phyloP scores from a whole-genome alignment of 306 rosid species.

The Acacia crassicarpa region DNA sequence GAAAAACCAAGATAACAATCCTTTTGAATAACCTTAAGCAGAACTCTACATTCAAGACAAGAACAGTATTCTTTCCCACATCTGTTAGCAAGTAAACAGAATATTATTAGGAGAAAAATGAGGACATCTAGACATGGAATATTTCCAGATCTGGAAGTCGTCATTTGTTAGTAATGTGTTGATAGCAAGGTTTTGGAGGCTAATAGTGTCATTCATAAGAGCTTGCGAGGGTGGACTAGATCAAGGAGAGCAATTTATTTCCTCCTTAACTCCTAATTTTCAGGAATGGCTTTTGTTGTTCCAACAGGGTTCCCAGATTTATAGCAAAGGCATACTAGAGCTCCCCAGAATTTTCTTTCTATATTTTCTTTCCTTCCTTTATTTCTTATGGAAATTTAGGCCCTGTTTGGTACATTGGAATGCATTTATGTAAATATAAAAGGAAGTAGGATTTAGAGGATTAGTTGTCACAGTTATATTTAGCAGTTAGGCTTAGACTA shows the following conservation, averaged over 20 bases:
- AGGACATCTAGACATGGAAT: neutral
- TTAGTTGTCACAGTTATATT: too few relatives aligned
- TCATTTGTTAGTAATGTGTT: neutral
- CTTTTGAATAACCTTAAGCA: neutral
- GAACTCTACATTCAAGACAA: neutral
- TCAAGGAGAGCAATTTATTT: neutral
- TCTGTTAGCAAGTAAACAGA: neutral
- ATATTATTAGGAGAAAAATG: neutral
- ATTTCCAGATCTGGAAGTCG: neutral
- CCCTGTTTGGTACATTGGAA: too few relatives aligned
- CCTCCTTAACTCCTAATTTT: neutral
- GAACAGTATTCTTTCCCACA: neutral
- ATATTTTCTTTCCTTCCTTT: too few relatives aligned
- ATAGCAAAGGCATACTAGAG: too few relatives aligned
- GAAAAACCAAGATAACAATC: neutral
- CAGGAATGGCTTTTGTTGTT: too few relatives aligned
- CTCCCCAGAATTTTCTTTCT: too few relatives aligned
- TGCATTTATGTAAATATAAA: too few relatives aligned
- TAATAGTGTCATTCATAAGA: neutral
- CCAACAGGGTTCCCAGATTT: too few relatives aligned
- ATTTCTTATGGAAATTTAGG: too few relatives aligned
- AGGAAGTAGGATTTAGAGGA: too few relatives aligned
- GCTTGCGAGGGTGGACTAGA: neutral
- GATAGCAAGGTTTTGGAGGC: neutral
- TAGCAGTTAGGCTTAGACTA: too few relatives aligned